Percentiles rank a stretch among this genome's conserved stretches.
These are phyloP conservation scores for Tricholoma hemisulphureum DNA, from an alignment of 768 basidiomycete genomes.

Conservation along the genomic window DNA sequence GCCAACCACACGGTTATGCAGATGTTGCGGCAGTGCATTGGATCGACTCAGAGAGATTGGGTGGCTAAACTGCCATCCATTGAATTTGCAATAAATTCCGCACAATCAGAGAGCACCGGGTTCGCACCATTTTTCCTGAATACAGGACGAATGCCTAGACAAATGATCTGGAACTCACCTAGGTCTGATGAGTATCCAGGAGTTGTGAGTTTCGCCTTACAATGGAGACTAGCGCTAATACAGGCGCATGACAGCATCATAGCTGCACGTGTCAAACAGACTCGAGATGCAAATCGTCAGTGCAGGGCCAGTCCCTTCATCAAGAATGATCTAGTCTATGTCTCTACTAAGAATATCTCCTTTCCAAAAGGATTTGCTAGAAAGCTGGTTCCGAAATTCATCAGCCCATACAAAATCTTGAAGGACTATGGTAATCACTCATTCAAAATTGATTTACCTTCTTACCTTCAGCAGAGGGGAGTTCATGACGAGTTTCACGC, in stretches of 20 bases:
- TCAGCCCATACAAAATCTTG: too few species aligned
- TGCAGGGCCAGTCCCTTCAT: conserved; percentile 14
- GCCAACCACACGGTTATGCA: not conserved
- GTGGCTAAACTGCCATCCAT: conserved; percentile 17
- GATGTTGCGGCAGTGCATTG: conserved; percentile 1
- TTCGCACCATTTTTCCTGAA: conserved; percentile 3
- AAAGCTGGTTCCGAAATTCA: conserved; percentile 25
- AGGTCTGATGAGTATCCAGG: conserved; percentile 20
- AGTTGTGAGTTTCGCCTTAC: conserved; percentile 23
- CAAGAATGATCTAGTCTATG: conserved; percentile 16
- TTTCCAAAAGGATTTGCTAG: conserved; percentile 25
- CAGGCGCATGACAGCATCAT: conserved; percentile 33
- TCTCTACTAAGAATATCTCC: conserved; percentile 23
- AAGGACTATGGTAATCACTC: too few species aligned
- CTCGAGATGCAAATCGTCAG: conserved; percentile 23
- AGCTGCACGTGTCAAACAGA: conserved; percentile 31
- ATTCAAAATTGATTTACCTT: not conserved
- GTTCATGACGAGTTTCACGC: not conserved
- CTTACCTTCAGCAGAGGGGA: not conserved
- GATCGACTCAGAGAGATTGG: conserved; percentile 11
- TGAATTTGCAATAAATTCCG: conserved; percentile 11
- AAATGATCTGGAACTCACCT: conserved; percentile 18
- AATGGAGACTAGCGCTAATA: conserved; percentile 28
- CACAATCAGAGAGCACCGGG: conserved; percentile 15
- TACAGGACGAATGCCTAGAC: conserved; percentile 12